These are phyloP conservation scores for Cytospora paraplurivora DNA, from an alignment of 2,329 filamentous ascomycete species.

Conservation along the genomic window DNA sequence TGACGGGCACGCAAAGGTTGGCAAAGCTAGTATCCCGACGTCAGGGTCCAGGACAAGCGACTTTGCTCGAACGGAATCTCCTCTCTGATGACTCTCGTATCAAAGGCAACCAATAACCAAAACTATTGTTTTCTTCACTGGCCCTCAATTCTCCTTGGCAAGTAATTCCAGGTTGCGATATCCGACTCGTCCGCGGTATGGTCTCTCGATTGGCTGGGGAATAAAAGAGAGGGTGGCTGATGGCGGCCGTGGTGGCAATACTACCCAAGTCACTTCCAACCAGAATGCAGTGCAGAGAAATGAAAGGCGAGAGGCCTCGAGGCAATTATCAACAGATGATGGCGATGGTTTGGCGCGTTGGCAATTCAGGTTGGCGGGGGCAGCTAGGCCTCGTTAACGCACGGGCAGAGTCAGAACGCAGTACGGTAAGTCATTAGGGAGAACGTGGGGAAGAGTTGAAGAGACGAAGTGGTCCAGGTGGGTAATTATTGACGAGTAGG, in stretches of 20 bases:
- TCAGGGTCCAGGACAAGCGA: slow-evolving; percentile 11
- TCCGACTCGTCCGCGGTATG: slow-evolving; percentile 19
- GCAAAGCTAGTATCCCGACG: background rate
- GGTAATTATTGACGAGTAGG: slow-evolving; percentile 15
- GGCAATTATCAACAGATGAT: slow-evolving; percentile 7
- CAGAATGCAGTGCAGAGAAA: slow-evolving; percentile 4
- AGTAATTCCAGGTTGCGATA: slow-evolving; percentile 14
- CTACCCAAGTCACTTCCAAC: slow-evolving; percentile 19
- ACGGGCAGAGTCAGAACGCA: background rate
- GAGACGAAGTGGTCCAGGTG: slow-evolving; percentile 18
- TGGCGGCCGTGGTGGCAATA: slow-evolving; percentile 19
- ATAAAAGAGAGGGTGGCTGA: slow-evolving; percentile 17
- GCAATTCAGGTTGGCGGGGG: background rate
- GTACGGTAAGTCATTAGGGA: slow-evolving; percentile 1
- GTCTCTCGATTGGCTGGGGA: slow-evolving; percentile 18
- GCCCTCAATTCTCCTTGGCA: slow-evolving; percentile 5
- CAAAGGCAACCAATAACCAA: slow-evolving; percentile 15
- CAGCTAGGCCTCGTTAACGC: background rate
- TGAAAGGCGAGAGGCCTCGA: background rate
- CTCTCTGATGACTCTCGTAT: background rate
- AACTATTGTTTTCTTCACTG: slow-evolving; percentile 14
- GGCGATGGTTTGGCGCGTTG: slow-evolving; percentile 2
- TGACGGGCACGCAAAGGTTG: slow-evolving; percentile 9
- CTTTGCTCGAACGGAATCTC: background rate
- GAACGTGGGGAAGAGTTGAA: slow-evolving; percentile 1